Conservation (phyloP, 2,329 filamentous ascomycete species). For the Zasmidium cellare region DNA sequence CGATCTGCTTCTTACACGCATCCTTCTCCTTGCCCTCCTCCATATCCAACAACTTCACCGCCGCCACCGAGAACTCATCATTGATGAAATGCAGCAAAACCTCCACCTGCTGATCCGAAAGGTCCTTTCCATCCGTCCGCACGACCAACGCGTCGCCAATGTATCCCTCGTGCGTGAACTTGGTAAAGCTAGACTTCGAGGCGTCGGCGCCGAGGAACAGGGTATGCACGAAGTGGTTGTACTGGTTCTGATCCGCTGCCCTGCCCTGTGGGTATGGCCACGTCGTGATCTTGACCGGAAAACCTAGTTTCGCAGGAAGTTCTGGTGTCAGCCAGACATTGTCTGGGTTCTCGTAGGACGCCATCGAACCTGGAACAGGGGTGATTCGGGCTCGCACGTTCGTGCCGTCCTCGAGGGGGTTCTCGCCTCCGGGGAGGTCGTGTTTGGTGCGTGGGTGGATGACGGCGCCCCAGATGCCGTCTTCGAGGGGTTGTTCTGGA, state of each 20-base stretch:
- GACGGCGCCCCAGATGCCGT: neutral
- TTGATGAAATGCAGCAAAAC: neutral
- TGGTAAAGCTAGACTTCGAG: neutral
- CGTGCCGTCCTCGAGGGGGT: neutral
- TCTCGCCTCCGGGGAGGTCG: neutral
- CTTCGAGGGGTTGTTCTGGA: neutral
- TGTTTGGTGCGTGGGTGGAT: neutral
- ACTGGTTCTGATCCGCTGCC: neutral
- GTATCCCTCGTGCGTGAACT: neutral
- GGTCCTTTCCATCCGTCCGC: neutral
- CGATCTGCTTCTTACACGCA: neutral
- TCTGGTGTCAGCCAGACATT: neutral
- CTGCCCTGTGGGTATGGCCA: neutral
- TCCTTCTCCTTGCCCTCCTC: neutral
- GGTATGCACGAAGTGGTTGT: neutral
- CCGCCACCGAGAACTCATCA: neutral
- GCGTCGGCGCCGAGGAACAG: neutral
- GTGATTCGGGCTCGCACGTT: neutral
- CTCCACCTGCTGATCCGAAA: neutral
- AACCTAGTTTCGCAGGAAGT: neutral
- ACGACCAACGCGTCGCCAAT: neutral
- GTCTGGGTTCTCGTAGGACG: neutral
- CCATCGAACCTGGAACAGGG: neutral
- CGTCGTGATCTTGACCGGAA: neutral
- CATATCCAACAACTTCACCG: neutral